Conservation (phyloP, 768 basidiomycete genomes). For the Melanogaster broomeanus region DNA sequence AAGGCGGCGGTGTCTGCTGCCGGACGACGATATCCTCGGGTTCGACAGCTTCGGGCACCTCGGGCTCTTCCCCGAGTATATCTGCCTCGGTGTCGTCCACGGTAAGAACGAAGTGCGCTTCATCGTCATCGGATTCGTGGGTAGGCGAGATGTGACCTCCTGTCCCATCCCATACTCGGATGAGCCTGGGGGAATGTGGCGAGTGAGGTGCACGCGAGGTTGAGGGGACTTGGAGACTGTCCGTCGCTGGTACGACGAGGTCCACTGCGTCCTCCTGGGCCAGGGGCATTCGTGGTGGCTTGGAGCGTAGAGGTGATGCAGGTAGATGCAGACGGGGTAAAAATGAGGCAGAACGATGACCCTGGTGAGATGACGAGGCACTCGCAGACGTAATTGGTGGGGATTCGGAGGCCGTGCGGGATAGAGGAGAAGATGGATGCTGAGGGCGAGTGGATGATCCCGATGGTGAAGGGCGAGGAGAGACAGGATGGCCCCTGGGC, state of each 20-base stretch:
- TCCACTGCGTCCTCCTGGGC: slow-evolving; percentile 77
- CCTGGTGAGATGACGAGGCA: slow-evolving; percentile 11
- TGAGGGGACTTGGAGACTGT: slow-evolving; percentile 17
- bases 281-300: slow-evolving; percentile 18
- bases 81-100: slow-evolving; percentile 3
- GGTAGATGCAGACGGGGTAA: slow-evolving; percentile 10
- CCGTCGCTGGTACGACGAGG: slow-evolving; percentile 55
- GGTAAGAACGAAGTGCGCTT: slow-evolving; percentile 4
- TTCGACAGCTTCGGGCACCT: not conserved
- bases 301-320: not conserved
- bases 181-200: slow-evolving; percentile 19
- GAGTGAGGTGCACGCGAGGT: slow-evolving; percentile 15
- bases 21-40: slow-evolving; percentile 11
- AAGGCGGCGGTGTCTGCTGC: slow-evolving; percentile 19
- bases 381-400: slow-evolving; percentile 8
- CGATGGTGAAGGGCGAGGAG: not conserved
- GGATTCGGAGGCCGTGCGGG: slow-evolving; percentile 5
- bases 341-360: slow-evolving; percentile 12
- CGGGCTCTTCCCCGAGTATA: not conserved
- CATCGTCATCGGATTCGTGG: not conserved
- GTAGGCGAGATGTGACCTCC: not conserved
- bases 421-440: slow-evolving; percentile 9
- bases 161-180: slow-evolving; percentile 28
- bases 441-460: not conserved
- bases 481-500: not conserved